Evolutionary conservation across 805 yeast species (phyloP).

Genomic region (Candida morakotiae): DNA sequence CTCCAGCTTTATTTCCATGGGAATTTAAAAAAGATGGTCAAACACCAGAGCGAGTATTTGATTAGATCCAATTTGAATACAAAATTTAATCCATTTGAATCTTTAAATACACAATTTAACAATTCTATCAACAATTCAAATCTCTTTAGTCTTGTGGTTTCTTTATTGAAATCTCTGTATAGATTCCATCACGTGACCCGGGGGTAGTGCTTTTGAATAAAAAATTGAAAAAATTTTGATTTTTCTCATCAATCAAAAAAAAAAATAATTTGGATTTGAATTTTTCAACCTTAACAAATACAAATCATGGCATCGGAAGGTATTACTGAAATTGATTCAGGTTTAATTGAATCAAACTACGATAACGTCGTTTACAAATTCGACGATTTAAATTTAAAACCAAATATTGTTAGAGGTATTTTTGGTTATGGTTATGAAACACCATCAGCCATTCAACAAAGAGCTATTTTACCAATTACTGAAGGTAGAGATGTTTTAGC

Average conservation of each 20-base stretch:
- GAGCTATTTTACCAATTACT: conserved; percentile 77
- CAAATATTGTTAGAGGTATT: conserved; percentile 70
- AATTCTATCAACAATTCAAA: too few relatives aligned
- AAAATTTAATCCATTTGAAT: not conserved
- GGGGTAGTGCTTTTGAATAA: too few relatives aligned
- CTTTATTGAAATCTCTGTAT: too few relatives aligned
- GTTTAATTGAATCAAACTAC: conserved; percentile 89
- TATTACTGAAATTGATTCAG: conserved; percentile 75
- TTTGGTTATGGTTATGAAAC: conserved; percentile 78
- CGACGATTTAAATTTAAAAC: conserved; percentile 73
- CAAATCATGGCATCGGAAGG: conserved; percentile 50
- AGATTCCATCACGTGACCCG: too few relatives aligned
- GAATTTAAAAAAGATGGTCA: conserved; percentile 18
- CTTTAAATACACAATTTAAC: too few relatives aligned
- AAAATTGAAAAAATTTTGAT: too few relatives aligned
- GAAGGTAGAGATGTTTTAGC: conserved; percentile 71
- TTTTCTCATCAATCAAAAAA: too few relatives aligned
- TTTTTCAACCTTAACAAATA: too few relatives aligned
- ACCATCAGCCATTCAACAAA: conserved; percentile 78
- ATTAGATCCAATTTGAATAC: conserved; percentile 7
- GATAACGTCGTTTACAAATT: conserved; percentile 76
- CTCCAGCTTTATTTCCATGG: conserved; percentile 34
- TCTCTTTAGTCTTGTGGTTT: too few relatives aligned
- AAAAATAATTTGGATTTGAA: too few relatives aligned
- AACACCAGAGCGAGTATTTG: conserved; percentile 23